Percentiles rank a stretch among this genome's conserved stretches.
phyloP scores from a whole-genome alignment of 2,329 filamentous ascomycete species.

The Microascus cirrosus region DNA sequence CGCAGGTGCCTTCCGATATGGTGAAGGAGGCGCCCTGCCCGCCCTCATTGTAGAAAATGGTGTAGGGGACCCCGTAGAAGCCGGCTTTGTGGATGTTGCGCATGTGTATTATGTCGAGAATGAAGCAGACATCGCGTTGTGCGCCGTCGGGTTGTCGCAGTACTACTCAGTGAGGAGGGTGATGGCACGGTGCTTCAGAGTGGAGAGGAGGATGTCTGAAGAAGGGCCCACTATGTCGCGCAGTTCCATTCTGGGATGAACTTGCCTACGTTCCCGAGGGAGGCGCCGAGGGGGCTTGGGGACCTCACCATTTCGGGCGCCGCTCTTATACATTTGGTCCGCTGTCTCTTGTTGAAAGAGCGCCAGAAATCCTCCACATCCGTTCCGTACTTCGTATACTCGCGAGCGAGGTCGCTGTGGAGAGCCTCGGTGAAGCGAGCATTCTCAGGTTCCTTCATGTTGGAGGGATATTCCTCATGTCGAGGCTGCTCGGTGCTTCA shows the following conservation, averaged over 20 bases:
- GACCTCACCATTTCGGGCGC: constrained; percentile 18
- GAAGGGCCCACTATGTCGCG: constrained; percentile 22
- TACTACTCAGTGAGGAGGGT: constrained; percentile 22
- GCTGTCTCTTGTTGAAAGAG: constrained; percentile 20
- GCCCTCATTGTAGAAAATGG: constrained; percentile 20
- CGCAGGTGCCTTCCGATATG: constrained; percentile 4
- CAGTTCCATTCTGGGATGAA: constrained; percentile 32
- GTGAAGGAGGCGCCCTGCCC: constrained; percentile 23
- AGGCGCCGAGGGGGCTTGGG: constrained; percentile 20
- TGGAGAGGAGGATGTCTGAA: constrained; percentile 23
- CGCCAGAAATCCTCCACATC: constrained; percentile 26
- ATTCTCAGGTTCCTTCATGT: background rate
- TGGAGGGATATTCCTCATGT: too few species aligned
- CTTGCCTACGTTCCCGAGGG: constrained; percentile 24
- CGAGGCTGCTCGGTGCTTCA: too few species aligned
- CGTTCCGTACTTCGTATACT: constrained; percentile 22
- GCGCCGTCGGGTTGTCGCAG: constrained; percentile 13
- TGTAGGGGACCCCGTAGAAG: constrained; percentile 18
- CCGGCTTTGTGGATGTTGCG: constrained; percentile 19
- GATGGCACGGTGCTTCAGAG: constrained; percentile 25
- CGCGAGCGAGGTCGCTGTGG: constrained; percentile 24
- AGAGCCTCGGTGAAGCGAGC: constrained; percentile 14
- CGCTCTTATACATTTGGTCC: constrained; percentile 22
- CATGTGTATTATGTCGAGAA: constrained; percentile 20
- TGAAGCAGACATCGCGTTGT: constrained; percentile 22